Evolutionary conservation across 2,329 filamentous ascomycete species (phyloP), one percentile per base, ranked within the genome.

Genomic region (Cercospora sp.): DNA sequence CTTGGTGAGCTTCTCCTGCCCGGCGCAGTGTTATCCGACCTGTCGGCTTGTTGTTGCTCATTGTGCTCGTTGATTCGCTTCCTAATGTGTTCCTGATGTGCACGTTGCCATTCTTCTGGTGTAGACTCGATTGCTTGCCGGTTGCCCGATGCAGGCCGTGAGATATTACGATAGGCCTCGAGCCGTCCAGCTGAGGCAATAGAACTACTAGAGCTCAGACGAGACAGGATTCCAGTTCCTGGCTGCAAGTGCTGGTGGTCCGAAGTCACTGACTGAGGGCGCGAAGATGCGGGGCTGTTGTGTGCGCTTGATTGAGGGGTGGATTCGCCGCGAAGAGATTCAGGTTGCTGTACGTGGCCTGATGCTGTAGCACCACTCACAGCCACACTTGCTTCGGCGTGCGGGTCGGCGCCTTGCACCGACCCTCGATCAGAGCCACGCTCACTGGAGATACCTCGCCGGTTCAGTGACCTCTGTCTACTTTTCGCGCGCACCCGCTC

Each of bases 371-470:
- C 84, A 3, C 84, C 87, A 76, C 85, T 91, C 28, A 92, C 74
- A 3, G 86, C 87, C 2, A 93, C 83, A 70, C 87, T 88, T 1
- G 91, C 84, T 48, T 85, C 85, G 2, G 86, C 86, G 68, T 90
- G 89, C 71, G 90, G 88, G 75, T 92, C 89, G 9, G 83, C 80
- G 63, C 82, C 87, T 23, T 83, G 58, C 23, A 90, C 89, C 2
- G 80, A 86, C 72, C 71, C 85, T 55, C 88, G 84, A 68, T 93
- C 89, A 3, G 80, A 86, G 72, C 71, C 85, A 51, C 88, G 84
- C 68, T 93, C 90, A 6, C 88, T 87, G 0, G 90, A 92, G 33
- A 84, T 85, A 5, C 87, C 86, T 40, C 89, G 84, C 12, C 68
- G 73, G 40, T 80, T 77, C 23, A 80, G 78, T 40, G 86, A 84